A percentile compares a stretch with the other conserved stretches of the same genome.
These are phyloP conservation scores for Gnomoniopsis sp. DNA, from an alignment of 2,329 filamentous ascomycete species.

Conservation along the genomic window DNA sequence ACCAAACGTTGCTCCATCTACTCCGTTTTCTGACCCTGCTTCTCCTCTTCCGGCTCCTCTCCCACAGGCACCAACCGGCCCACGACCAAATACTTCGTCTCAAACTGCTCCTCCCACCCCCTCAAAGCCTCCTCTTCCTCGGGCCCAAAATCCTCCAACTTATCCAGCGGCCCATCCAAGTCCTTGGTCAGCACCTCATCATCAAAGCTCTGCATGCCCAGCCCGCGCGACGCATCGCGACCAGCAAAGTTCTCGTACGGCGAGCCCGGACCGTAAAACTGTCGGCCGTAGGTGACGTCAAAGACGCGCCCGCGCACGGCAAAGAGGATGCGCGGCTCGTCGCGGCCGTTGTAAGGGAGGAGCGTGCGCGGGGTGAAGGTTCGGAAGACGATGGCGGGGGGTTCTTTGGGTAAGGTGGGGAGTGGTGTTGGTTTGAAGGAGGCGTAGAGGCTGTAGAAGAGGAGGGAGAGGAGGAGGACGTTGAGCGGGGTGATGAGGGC, in stretches of 20 bases:
- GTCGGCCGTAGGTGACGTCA: slow-evolving; percentile 79
- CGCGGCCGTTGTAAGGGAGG: slow-evolving; percentile 77
- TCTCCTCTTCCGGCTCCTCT: slow-evolving; percentile 30
- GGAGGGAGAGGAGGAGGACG: slow-evolving; percentile 52
- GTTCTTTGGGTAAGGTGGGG: slow-evolving; percentile 45
- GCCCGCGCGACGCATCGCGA: slow-evolving; percentile 79
- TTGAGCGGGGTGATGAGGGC: slow-evolving; percentile 60
- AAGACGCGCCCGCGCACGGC: slow-evolving; percentile 90
- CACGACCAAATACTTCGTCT: slow-evolving; percentile 93
- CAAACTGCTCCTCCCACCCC: slow-evolving; percentile 92
- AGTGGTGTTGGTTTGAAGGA: slow-evolving; percentile 48
- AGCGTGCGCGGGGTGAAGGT: slow-evolving; percentile 76
- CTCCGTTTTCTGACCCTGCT: slow-evolving; percentile 29
- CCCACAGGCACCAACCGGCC: slow-evolving; percentile 68
- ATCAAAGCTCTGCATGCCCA: slow-evolving; percentile 91
- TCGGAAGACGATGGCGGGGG: slow-evolving; percentile 59
- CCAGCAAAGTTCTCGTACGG: slow-evolving; percentile 97
- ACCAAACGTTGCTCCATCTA: slow-evolving; percentile 21
- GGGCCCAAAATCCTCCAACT: slow-evolving; percentile 63
- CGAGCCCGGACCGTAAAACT: slow-evolving; percentile 95
- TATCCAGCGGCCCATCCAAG: slow-evolving; percentile 77
- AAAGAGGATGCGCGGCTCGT: slow-evolving; percentile 75
- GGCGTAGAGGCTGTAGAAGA: slow-evolving; percentile 57
- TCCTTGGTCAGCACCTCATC: slow-evolving; percentile 93
- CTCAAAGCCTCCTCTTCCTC: slow-evolving; percentile 80